These are phyloP conservation scores for Vitrella brassicaformis DNA, from an alignment of 73 alveolate genomes.

Conservation along the genomic window DNA sequence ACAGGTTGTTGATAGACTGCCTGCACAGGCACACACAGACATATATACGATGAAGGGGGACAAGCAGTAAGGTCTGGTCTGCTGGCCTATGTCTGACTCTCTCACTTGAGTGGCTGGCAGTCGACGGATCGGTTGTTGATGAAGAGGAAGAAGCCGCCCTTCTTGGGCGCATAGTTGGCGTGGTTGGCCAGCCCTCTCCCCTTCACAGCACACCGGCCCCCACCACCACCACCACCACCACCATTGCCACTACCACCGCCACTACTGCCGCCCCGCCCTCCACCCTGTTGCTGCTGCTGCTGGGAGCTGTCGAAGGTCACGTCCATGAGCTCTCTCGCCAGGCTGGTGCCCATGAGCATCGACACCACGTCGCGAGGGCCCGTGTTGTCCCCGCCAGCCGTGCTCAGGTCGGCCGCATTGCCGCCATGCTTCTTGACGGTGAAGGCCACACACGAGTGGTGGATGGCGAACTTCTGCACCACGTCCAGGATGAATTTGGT, in stretches of 20 bases:
- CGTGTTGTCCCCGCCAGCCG: no score
- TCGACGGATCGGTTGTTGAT: slow-evolving; percentile 65
- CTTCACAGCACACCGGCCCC: no score
- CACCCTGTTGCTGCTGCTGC: not conserved
- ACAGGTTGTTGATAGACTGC: no score
- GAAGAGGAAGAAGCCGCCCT: slow-evolving; percentile 45
- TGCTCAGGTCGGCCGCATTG: not conserved
- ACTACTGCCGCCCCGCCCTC: not conserved
- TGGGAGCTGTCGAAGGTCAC: not conserved
- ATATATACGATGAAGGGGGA: no score
- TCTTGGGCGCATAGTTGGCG: slow-evolving; percentile 16
- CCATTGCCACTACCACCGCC: no score
- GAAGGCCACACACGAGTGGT: slow-evolving; percentile 40
- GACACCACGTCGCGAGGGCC: no score
- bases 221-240: no score
- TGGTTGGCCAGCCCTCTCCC: not conserved
- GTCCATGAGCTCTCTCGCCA: no score
- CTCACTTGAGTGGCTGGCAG: slow-evolving; percentile 41
- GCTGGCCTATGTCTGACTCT: no score
- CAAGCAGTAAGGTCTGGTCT: no score
- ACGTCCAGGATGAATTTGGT: slow-evolving; percentile 48
- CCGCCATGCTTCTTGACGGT: slow-evolving; percentile 7
- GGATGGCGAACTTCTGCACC: slow-evolving; percentile 51
- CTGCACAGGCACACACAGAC: no score
- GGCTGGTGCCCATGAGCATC: no score